phyloP scores from a whole-genome alignment of 2,329 filamentous ascomycete species.

The Ustulina deusta region DNA sequence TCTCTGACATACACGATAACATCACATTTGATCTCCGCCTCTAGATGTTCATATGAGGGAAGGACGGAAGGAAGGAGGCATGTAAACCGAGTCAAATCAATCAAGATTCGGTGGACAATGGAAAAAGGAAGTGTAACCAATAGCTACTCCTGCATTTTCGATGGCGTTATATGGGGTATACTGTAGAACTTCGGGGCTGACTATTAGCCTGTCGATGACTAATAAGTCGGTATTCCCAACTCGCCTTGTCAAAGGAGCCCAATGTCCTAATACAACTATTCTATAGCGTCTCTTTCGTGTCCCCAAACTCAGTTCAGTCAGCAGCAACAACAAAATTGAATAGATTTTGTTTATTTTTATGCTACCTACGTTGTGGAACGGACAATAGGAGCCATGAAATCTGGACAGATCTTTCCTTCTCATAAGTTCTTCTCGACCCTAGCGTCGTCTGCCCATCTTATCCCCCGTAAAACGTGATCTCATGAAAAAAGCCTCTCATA shows the following conservation, averaged over 20 bases:
- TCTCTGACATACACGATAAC: slow-evolving; percentile 12
- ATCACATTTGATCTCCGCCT: background rate
- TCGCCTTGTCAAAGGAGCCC: slow-evolving; percentile 5
- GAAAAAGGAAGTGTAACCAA: slow-evolving; percentile 45
- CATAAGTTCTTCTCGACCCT: background rate
- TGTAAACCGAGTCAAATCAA: slow-evolving; percentile 12
- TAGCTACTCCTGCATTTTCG: slow-evolving; percentile 48
- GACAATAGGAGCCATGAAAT: background rate
- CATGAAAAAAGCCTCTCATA: slow-evolving; percentile 27
- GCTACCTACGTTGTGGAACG: slow-evolving; percentile 12
- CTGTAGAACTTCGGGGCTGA: slow-evolving; percentile 46
- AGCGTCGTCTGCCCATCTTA: background rate
- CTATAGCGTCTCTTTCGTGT: background rate
- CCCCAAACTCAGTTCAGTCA: background rate
- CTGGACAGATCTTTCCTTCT: slow-evolving; percentile 1
- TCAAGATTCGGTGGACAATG: slow-evolving; percentile 2
- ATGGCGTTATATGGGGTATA: slow-evolving; percentile 50
- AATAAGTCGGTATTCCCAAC: slow-evolving; percentile 25
- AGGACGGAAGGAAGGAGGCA: slow-evolving; percentile 11
- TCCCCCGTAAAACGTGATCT: slow-evolving; percentile 37
- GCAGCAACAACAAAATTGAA: background rate
- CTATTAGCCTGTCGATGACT: slow-evolving; percentile 41
- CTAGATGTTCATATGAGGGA: slow-evolving; percentile 27
- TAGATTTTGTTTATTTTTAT: slow-evolving; percentile 10
- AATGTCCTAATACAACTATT: slow-evolving; percentile 31